Percentiles rank a stretch among this genome's conserved stretches.
phyloP scores from a whole-genome alignment of 768 basidiomycete genomes.

The Strobilomyces echinocephalus region DNA sequence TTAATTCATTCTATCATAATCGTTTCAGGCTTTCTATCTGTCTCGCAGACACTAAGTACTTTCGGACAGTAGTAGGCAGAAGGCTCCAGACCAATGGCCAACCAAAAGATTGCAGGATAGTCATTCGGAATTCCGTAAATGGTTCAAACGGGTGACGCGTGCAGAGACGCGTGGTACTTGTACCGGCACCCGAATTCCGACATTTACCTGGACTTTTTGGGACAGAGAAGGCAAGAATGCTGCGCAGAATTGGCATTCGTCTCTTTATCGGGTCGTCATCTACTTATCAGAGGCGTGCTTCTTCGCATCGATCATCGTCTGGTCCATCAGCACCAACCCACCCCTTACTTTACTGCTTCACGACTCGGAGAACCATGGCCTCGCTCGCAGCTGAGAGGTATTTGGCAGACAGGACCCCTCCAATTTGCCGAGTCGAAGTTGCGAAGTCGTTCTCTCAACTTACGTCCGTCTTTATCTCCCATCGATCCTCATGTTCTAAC shows the following conservation, averaged over 20 bases:
- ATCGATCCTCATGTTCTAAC: neutral
- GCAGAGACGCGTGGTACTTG: too few species aligned
- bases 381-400: conserved; percentile 51
- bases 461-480: conserved; percentile 38
- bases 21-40: neutral
- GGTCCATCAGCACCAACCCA: neutral
- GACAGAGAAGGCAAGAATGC: neutral
- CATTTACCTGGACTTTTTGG: neutral
- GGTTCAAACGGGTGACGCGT: too few species aligned
- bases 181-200: neutral
- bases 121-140: too few species aligned
- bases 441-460: conserved; percentile 64
- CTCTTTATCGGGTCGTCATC: neutral
- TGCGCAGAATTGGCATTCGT: neutral
- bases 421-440: conserved; percentile 68
- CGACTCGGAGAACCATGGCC: conserved; percentile 27
- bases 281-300: conserved; percentile 12
- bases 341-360: neutral
- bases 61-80: too few species aligned
- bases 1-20: too few species aligned
- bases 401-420: conserved; percentile 71
- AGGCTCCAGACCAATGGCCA: too few species aligned
- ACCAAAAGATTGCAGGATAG: too few species aligned
- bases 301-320: conserved; percentile 11
- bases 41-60: too few species aligned